These are phyloP conservation scores for Pseudomonodictys pantanalensis DNA, from an alignment of 495 filamentous ascomycete species.

Conservation along the genomic window DNA sequence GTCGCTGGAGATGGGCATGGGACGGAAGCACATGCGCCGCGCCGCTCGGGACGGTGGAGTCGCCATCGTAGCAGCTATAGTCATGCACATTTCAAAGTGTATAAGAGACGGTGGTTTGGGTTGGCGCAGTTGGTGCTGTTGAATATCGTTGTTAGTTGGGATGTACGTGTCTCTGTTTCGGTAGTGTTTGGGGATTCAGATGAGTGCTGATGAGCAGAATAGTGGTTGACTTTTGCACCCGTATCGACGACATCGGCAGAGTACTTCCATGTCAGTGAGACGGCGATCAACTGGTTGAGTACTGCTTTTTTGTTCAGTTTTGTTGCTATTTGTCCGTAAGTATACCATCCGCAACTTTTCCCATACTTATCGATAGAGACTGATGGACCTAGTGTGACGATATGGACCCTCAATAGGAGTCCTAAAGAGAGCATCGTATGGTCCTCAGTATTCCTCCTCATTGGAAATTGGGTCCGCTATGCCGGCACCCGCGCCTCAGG, in stretches of 20 bases:
- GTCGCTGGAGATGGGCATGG: neutral
- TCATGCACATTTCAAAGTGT: conserved; percentile 62
- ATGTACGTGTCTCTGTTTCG: conserved; percentile 59
- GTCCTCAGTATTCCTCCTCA: conserved; percentile 67
- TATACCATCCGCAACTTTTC: conserved; percentile 31
- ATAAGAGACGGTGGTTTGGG: conserved; percentile 88
- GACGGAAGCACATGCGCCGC: neutral
- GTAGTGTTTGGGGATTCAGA: neutral
- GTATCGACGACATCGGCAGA: conserved; percentile 71
- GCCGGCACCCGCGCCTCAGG: conserved; percentile 63
- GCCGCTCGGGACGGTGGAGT: neutral
- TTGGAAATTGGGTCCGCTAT: conserved; percentile 93
- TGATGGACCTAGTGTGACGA: conserved; percentile 51
- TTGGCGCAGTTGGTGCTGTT: conserved; percentile 76
- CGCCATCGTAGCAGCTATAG: conserved; percentile 13
- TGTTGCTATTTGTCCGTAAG: conserved; percentile 65
- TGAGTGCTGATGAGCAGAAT: neutral
- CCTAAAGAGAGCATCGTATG: conserved; percentile 75
- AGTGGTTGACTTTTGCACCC: conserved; percentile 94
- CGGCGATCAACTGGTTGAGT: conserved; percentile 86
- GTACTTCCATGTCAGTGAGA: conserved; percentile 73
- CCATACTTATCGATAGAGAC: neutral
- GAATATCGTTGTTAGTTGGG: conserved; percentile 93
- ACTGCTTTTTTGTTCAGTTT: conserved; percentile 86
- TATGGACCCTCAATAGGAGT: conserved; percentile 74